Conservation (phyloP, 192 early-diverging fungal species). For the Coemansia sp. region DNA sequence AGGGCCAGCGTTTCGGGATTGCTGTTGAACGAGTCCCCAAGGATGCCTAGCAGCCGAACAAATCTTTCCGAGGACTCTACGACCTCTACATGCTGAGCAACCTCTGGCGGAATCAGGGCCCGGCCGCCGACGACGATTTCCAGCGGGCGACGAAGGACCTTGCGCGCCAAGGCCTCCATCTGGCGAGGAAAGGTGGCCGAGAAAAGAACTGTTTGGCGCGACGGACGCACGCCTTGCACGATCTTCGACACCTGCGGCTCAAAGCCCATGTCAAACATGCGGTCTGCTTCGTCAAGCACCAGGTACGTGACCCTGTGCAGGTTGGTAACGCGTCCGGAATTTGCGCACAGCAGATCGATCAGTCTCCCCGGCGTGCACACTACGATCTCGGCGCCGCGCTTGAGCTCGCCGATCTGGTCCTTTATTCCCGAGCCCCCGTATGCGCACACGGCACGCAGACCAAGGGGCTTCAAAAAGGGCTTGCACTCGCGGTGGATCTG, state of each 20-base stretch:
- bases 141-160: slow-evolving; percentile 83
- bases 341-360: slow-evolving; percentile 85
- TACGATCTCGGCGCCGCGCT: slow-evolving; percentile 87
- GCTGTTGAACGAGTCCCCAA: slow-evolving; percentile 74
- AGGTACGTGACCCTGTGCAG: slow-evolving; percentile 86
- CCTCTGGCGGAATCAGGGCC: slow-evolving; percentile 81
- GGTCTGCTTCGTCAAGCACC: slow-evolving; percentile 94
- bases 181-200: slow-evolving; percentile 94
- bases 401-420: slow-evolving; percentile 84
- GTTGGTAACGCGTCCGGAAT: slow-evolving; percentile 84
- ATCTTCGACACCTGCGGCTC: slow-evolving; percentile 98
- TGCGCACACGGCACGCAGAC: slow-evolving; percentile 84
- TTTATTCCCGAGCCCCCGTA: slow-evolving; percentile 86
- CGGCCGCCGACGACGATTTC: slow-evolving; percentile 96
- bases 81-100: slow-evolving; percentile 88
- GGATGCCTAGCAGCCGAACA: slow-evolving; percentile 78
- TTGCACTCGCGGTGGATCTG: slow-evolving; percentile 93
- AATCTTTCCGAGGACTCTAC: slow-evolving; percentile 77
- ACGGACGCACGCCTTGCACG: slow-evolving; percentile 84
- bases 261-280: slow-evolving; percentile 99
- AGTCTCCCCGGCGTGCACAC: slow-evolving; percentile 90
- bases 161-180: slow-evolving; percentile 93
- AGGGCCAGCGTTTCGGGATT: slow-evolving; percentile 72
- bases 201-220: slow-evolving; percentile 85
- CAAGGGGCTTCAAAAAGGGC: slow-evolving; percentile 81